A percentile compares a stretch with the other conserved stretches of the same genome.
These are phyloP conservation scores for Hysterangium stoloniferum DNA, from an alignment of 768 basidiomycete genomes.

Conservation along the genomic window DNA sequence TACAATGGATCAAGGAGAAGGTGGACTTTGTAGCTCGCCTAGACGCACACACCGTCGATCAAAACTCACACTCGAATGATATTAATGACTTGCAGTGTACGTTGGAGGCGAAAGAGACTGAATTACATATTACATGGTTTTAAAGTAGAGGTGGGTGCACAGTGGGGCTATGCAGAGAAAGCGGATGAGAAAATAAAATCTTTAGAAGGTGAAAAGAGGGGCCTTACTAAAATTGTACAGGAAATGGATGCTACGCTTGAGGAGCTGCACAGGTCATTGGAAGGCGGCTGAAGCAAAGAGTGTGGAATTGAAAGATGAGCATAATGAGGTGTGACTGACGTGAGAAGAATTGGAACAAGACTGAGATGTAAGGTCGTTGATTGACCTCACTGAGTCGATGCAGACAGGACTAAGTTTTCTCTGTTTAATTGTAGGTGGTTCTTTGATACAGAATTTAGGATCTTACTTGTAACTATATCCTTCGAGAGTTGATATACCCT, in stretches of 20 bases:
- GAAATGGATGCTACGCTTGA: slow-evolving; percentile 23
- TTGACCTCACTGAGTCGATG: too few species aligned
- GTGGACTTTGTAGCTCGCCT: too few species aligned
- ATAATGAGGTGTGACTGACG: too few species aligned
- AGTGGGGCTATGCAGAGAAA: slow-evolving; percentile 60
- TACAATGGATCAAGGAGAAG: too few species aligned
- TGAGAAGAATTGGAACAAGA: too few species aligned
- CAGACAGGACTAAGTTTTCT: too few species aligned
- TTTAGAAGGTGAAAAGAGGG: slow-evolving; percentile 4
- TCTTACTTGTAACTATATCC: too few species aligned
- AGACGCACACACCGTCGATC: background rate
- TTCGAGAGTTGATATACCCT: too few species aligned
- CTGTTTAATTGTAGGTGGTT: too few species aligned
- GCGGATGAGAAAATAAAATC: slow-evolving; percentile 30
- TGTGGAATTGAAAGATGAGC: slow-evolving; percentile 45
- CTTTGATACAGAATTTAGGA: too few species aligned
- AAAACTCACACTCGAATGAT: slow-evolving; percentile 10
- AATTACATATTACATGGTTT: slow-evolving; percentile 40
- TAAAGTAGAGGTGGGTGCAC: slow-evolving; percentile 59
- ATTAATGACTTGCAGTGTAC: slow-evolving; percentile 34
- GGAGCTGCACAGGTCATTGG: slow-evolving; percentile 37
- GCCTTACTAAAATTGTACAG: background rate
- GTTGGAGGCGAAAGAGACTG: slow-evolving; percentile 35
- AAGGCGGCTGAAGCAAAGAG: slow-evolving; percentile 48
- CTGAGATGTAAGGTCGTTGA: slow-evolving; percentile 42